Conservation (phyloP, 1,139 yeast genomes). For the Chernovozyma sophiae-reginae region DNA sequence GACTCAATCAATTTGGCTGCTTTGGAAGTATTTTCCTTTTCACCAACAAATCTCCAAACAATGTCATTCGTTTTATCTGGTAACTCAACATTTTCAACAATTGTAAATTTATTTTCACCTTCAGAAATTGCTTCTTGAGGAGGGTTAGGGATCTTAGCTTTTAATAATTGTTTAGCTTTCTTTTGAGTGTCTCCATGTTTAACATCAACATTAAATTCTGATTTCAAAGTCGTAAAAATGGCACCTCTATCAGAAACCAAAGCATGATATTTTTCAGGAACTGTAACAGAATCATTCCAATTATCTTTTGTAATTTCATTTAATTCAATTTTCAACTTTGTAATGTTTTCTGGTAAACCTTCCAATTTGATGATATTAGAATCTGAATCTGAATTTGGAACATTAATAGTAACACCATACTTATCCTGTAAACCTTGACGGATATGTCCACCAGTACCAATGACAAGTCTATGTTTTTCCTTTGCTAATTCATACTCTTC, state of each 20-base stretch:
- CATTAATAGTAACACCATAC: slow-evolving; percentile 56
- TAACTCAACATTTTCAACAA: slow-evolving; percentile 23
- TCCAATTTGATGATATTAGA: slow-evolving; percentile 43
- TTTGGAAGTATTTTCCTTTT: slow-evolving; percentile 34
- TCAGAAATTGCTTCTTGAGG: slow-evolving; percentile 49
- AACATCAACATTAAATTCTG: slow-evolving; percentile 55
- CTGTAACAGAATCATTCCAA: slow-evolving; percentile 44
- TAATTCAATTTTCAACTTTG: slow-evolving; percentile 49
- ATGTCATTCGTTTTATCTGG: slow-evolving; percentile 36
- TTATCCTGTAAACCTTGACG: slow-evolving; percentile 74
- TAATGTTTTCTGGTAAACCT: slow-evolving; percentile 64
- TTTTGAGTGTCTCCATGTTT: slow-evolving; percentile 54
- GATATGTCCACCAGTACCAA: slow-evolving; percentile 79
- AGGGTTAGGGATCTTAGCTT: slow-evolving; percentile 39
- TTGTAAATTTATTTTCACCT: slow-evolving; percentile 43
- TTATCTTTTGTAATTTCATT: slow-evolving; percentile 51
- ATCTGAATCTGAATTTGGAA: slow-evolving; percentile 61
- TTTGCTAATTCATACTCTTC: slow-evolving; percentile 61
- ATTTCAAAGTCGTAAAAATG: slow-evolving; percentile 53
- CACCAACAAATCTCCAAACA: slow-evolving; percentile 64
- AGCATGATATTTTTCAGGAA: slow-evolving; percentile 58
- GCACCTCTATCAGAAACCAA: slow-evolving; percentile 69
- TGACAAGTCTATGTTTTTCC: slow-evolving; percentile 70
- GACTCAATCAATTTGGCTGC: slow-evolving; percentile 33
- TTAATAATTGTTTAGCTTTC: slow-evolving; percentile 50